Conservation (phyloP, 495 filamentous ascomycete species). For the Daldinia bambusicola region DNA sequence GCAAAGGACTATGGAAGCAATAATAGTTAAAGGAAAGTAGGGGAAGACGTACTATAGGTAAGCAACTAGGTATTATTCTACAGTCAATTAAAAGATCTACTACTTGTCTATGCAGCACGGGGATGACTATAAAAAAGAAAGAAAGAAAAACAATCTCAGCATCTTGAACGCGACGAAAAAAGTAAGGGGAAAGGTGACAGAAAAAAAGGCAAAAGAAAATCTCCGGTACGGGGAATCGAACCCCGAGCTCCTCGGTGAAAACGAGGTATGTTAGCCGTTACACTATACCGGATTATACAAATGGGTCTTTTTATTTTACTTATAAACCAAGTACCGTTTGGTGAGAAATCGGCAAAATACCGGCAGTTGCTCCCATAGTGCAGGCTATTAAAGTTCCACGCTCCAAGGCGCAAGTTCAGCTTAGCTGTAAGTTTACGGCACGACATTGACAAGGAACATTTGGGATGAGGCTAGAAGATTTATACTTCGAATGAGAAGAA, state of each 20-base stretch:
- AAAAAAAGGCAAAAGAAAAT: slow-evolving; percentile 14
- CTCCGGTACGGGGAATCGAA: slow-evolving; percentile 64
- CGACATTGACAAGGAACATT: neutral
- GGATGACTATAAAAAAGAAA: too few species aligned
- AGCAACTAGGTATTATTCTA: too few species aligned
- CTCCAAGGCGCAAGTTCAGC: neutral
- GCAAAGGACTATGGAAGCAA: neutral
- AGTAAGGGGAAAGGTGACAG: too few species aligned
- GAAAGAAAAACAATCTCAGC: too few species aligned
- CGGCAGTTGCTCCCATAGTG: too few species aligned
- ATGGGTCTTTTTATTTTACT: too few species aligned
- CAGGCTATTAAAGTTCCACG: too few species aligned
- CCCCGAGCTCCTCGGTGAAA: slow-evolving; percentile 60
- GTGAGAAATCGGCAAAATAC: neutral
- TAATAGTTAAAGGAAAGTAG: neutral
- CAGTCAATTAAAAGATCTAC: too few species aligned
- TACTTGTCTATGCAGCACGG: too few species aligned
- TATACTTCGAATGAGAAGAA: neutral
- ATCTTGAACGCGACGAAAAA: too few species aligned
- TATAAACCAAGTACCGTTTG: too few species aligned
- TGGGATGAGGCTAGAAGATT: neutral
- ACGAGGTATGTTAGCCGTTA: slow-evolving; percentile 49
- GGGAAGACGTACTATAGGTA: neutral
- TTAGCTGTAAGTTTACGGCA: neutral
- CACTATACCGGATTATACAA: slow-evolving; percentile 47